Percentiles rank a stretch among this genome's conserved stretches.
Evolutionary conservation across 331 rosid genomes (phyloP).

Genomic region (Rhamnella rubrinervis): DNA sequence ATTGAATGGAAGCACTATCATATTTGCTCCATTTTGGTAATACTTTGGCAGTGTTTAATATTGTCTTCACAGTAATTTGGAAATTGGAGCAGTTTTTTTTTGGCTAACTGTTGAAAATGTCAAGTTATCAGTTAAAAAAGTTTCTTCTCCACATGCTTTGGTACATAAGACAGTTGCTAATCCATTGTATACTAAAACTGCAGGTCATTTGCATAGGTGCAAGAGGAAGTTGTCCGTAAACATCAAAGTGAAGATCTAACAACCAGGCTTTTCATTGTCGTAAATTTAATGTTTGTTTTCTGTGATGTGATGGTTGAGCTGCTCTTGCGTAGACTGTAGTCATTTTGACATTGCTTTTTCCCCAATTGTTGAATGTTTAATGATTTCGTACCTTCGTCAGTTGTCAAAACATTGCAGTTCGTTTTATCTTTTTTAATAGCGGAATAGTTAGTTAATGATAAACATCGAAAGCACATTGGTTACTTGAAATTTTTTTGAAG

Average conservation of each 20-base stretch:
- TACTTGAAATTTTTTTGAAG: too few species aligned
- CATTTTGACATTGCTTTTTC: neutral
- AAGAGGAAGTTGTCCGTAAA: neutral
- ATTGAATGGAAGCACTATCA: too few species aligned
- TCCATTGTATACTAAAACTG: neutral
- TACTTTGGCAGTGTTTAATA: too few species aligned
- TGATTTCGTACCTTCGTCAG: too few species aligned
- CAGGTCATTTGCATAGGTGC: constrained; percentile 1
- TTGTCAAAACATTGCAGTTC: too few species aligned
- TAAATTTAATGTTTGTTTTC: neutral
- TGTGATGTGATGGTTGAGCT: neutral
- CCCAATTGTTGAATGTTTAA: neutral
- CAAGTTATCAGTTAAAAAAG: too few species aligned
- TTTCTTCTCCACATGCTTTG: neutral
- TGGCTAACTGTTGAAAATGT: too few species aligned
- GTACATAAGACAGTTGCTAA: neutral
- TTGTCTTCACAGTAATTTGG: neutral
- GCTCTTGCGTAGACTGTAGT: neutral
- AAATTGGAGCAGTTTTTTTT: neutral
- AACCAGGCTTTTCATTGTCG: neutral
- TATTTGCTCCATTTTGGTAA: too few species aligned
- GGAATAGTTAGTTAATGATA: too few species aligned
- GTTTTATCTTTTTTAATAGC: too few species aligned
- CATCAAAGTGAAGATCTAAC: neutral
- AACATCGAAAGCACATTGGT: too few species aligned